Conservation (phyloP, 1,284 basidiomycete genomes). For the Schizopora paradoxa region DNA sequence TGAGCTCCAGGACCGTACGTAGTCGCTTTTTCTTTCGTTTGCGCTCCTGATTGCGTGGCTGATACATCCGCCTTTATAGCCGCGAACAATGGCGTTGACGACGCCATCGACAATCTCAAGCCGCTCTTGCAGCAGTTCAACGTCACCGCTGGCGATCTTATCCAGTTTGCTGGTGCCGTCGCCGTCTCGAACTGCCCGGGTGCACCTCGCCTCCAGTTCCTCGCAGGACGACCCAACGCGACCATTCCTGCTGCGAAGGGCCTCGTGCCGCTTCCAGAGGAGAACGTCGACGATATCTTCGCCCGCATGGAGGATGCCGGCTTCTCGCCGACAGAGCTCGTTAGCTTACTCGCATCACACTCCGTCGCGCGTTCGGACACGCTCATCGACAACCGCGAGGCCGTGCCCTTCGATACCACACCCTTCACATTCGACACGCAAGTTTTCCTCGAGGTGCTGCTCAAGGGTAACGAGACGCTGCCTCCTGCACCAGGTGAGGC, state of each 20-base stretch:
- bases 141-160: constrained; percentile 22
- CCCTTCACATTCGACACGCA: constrained; percentile 22
- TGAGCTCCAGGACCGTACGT: constrained; percentile 9
- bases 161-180: constrained; percentile 14
- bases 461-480: constrained; percentile 16
- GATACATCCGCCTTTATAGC: too few relatives aligned
- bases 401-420: constrained; percentile 20
- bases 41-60: too few relatives aligned
- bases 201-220: constrained; percentile 22
- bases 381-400: constrained; percentile 13
- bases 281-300: constrained; percentile 26
- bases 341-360: constrained; percentile 25
- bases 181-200: constrained; percentile 20
- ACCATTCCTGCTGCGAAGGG: constrained; percentile 23
- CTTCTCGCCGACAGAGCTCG: constrained; percentile 27
- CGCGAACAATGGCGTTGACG: constrained; percentile 26
- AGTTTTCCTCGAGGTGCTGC: constrained; percentile 20
- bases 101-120: constrained; percentile 24
- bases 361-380: constrained; percentile 19
- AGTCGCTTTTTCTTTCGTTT: background rate
- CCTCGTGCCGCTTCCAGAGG: constrained; percentile 26
- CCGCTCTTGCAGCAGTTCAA: constrained; percentile 25
- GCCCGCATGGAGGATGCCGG: constrained; percentile 23
- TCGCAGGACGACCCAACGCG: constrained; percentile 23
- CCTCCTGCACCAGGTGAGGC: too few relatives aligned